phyloP scores from a whole-genome alignment of 2,329 filamentous ascomycete genomes.

The Aspergillus costaricaensis region DNA sequence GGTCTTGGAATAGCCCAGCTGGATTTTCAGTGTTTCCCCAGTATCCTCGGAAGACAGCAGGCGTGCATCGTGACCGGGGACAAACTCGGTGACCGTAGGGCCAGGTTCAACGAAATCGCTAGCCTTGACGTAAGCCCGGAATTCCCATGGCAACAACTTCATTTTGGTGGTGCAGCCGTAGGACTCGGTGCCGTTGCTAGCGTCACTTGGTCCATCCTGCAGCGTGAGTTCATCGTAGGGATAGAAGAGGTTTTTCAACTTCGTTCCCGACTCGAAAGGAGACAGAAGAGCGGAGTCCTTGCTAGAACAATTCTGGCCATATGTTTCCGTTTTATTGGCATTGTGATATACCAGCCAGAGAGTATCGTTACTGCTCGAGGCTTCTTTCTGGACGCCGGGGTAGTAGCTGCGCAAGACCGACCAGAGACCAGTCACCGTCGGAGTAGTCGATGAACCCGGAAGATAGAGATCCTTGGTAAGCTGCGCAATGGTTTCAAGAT shows the following conservation, averaged over 20 bases:
- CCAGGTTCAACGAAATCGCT: conserved; percentile 51
- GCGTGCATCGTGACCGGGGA: conserved; percentile 61
- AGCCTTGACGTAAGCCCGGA: conserved; percentile 59
- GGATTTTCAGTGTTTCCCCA: conserved; percentile 50
- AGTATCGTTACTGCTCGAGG: conserved; percentile 45
- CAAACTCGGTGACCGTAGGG: conserved; percentile 61
- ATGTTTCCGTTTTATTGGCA: conserved; percentile 50
- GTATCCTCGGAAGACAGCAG: conserved; percentile 51
- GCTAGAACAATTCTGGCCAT: conserved; percentile 57
- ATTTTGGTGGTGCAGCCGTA: conserved; percentile 59
- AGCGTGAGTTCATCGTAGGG: conserved; percentile 59
- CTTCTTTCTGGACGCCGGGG: conserved; percentile 51
- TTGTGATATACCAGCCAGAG: conserved; percentile 49
- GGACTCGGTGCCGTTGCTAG: conserved; percentile 35
- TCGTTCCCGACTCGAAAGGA: conserved; percentile 55
- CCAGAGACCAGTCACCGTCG: conserved; percentile 62
- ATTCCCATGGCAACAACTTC: conserved; percentile 57
- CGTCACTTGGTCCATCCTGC: conserved; percentile 42
- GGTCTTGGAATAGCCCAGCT: conserved; percentile 58
- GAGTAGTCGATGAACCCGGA: conserved; percentile 53
- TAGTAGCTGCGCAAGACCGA: conserved; percentile 57
- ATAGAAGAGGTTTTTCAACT: conserved; percentile 63
- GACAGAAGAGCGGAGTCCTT: conserved; percentile 52
- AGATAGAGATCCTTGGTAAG: conserved; percentile 52
- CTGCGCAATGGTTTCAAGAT: conserved; percentile 57